Evolutionary conservation across 352 stramenopile genomes (phyloP).

Genomic region (Pythium rishiriense): DNA sequence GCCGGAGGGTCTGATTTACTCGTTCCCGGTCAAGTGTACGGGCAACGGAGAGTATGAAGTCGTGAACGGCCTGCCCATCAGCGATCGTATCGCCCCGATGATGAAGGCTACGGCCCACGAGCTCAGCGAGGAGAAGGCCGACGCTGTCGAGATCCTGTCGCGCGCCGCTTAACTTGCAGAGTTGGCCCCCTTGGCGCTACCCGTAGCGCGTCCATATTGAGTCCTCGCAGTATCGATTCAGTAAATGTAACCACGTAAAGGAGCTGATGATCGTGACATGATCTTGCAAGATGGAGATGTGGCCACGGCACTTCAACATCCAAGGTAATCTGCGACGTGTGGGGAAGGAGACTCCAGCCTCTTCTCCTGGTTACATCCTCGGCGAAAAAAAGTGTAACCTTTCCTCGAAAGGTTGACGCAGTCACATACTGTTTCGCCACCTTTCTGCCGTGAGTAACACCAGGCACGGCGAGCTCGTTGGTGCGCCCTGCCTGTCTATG

Average conservation of each 20-base stretch:
- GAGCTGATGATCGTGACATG: too few relatives aligned
- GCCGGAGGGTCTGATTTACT: slow-evolving; percentile 90
- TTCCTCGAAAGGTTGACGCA: too few relatives aligned
- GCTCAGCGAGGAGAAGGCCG: slow-evolving; percentile 78
- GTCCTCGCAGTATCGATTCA: too few relatives aligned
- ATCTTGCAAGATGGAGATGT: neutral
- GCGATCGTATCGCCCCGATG: slow-evolving; percentile 64
- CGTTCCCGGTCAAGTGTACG: slow-evolving; percentile 87
- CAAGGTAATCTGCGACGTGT: neutral
- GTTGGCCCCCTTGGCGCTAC: too few relatives aligned
- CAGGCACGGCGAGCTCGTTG: too few relatives aligned
- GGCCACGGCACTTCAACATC: neutral
- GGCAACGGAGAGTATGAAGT: slow-evolving; percentile 78
- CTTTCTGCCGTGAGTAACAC: neutral
- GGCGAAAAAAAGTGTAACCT: too few relatives aligned
- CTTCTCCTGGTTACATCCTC: too few relatives aligned
- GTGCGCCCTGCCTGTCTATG: too few relatives aligned
- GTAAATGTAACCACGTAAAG: too few relatives aligned
- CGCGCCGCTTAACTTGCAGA: slow-evolving; percentile 30
- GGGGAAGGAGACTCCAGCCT: neutral
- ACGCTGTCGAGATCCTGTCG: slow-evolving; percentile 68
- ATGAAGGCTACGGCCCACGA: slow-evolving; percentile 81
- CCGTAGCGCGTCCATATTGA: too few relatives aligned
- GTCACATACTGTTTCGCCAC: neutral
- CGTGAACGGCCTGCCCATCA: slow-evolving; percentile 68